phyloP scores from a whole-genome alignment of 2,329 filamentous ascomycete species.

The Cordyceps cicadae region DNA sequence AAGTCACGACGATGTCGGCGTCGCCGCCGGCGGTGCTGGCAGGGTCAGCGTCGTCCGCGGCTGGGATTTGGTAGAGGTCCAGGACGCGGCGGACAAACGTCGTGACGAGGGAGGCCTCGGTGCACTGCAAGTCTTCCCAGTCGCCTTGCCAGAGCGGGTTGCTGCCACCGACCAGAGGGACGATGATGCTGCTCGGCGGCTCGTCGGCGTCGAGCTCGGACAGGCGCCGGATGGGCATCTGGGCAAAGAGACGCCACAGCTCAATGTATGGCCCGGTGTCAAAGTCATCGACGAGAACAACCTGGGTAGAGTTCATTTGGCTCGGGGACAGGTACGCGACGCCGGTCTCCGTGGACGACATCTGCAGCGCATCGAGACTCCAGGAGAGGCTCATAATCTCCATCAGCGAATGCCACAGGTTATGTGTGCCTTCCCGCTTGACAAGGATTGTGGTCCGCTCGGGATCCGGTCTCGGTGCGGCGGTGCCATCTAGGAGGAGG shows the following conservation, averaged over 20 bases:
- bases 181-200: constrained; percentile 24
- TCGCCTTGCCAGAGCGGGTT: constrained; percentile 36
- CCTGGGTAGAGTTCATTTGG: constrained; percentile 21
- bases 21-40: background rate
- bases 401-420: constrained; percentile 28
- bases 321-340: constrained; percentile 17
- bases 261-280: constrained; percentile 27
- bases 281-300: constrained; percentile 28
- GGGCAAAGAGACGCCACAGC: constrained; percentile 29
- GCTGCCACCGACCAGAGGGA: constrained; percentile 31
- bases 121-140: constrained; percentile 25
- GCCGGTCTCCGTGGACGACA: constrained; percentile 15
- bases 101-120: constrained; percentile 15
- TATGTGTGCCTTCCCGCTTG: constrained; percentile 26
- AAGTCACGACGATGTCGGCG: constrained; percentile 23
- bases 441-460: constrained; percentile 19
- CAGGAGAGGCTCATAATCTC: constrained; percentile 27
- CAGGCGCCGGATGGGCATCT: constrained; percentile 22
- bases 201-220: constrained; percentile 15
- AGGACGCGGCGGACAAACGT: constrained; percentile 27
- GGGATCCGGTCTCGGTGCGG: background rate
- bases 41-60: background rate
- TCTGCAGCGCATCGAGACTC: constrained; percentile 26
- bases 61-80: constrained; percentile 19
- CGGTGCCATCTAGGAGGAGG: constrained; percentile 4